Evolutionary conservation across 352 stramenopile species (phyloP).

Genomic region (Phytophthora idaei): DNA sequence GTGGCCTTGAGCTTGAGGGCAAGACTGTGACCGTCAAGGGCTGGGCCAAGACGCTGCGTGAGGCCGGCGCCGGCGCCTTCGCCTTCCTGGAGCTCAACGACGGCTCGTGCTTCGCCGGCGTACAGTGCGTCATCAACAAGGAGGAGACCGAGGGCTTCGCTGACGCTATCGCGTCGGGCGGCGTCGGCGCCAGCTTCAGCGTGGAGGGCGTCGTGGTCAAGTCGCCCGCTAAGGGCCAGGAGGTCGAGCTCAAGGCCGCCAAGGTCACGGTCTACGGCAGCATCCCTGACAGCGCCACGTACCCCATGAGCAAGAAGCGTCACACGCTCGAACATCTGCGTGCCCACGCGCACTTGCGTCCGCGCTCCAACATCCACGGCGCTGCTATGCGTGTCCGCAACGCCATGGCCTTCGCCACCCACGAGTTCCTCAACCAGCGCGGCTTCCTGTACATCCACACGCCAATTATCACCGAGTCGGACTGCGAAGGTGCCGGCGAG

Average conservation of each 20-base stretch:
- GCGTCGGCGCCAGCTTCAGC: constrained; percentile 85
- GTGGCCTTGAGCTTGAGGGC: constrained; percentile 68
- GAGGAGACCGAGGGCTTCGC: constrained; percentile 83
- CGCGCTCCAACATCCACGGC: constrained; percentile 91
- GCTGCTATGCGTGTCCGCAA: constrained; percentile 93
- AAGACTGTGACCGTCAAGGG: constrained; percentile 93
- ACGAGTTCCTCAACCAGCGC: constrained; percentile 93
- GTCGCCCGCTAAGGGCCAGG: constrained; percentile 90
- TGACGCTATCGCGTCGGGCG: constrained; percentile 75
- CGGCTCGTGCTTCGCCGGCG: constrained; percentile 85
- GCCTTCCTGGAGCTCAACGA: constrained; percentile 97
- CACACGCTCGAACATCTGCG: constrained; percentile 95
- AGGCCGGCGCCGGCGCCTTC: constrained; percentile 89
- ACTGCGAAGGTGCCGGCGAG: constrained; percentile 98
- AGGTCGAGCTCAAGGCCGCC: constrained; percentile 91
- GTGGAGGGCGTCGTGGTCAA: constrained; percentile 88
- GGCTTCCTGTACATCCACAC: constrained; percentile 96
- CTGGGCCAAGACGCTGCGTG: constrained; percentile 93
- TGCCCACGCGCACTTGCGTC: constrained; percentile 92
- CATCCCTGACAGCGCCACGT: constrained; percentile 87
- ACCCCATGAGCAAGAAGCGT: constrained; percentile 94
- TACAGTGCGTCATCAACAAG: constrained; percentile 90
- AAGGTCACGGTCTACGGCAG: constrained; percentile 87
- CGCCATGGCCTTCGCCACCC: constrained; percentile 92
- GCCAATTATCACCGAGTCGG: constrained; percentile 95